Conservation (phyloP, 176 grass and related monocot genomes). For the Cenchrus purpureus region DNA sequence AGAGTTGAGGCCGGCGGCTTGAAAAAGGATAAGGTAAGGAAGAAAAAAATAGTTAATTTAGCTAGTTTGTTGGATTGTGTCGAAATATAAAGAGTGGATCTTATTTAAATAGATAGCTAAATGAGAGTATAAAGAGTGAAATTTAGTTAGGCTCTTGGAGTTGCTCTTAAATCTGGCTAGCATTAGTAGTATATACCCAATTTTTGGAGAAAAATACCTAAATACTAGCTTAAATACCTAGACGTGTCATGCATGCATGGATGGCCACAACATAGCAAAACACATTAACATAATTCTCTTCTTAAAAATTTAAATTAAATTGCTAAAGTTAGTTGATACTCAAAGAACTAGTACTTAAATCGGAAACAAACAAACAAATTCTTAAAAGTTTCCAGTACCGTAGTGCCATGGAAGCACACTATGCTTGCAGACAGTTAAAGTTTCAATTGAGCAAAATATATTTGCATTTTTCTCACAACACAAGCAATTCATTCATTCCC, state of each 20-base stretch:
- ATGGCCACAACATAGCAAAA: neutral
- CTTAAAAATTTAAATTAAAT: neutral
- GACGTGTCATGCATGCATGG: too few relatives aligned
- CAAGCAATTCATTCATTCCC: too few relatives aligned
- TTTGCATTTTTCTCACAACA: neutral
- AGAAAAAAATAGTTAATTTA: too few relatives aligned
- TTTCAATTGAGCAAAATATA: neutral
- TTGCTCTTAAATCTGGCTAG: too few relatives aligned
- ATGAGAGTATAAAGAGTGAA: too few relatives aligned
- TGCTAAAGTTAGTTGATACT: too few relatives aligned
- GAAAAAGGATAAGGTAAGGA: too few relatives aligned
- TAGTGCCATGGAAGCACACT: neutral
- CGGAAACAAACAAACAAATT: neutral
- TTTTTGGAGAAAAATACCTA: neutral
- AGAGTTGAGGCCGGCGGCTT: too few relatives aligned
- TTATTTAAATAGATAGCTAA: too few relatives aligned
- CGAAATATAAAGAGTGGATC: too few relatives aligned
- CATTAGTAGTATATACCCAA: neutral
- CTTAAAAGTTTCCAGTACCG: neutral
- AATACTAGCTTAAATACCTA: neutral
- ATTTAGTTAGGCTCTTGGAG: too few relatives aligned
- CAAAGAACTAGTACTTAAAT: neutral
- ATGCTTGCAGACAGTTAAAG: neutral
- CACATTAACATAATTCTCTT: neutral
- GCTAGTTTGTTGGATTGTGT: too few relatives aligned